These are phyloP conservation scores for Gossypium sturtianum DNA, from an alignment of 345 rosid genomes.

Conservation along the genomic window DNA sequence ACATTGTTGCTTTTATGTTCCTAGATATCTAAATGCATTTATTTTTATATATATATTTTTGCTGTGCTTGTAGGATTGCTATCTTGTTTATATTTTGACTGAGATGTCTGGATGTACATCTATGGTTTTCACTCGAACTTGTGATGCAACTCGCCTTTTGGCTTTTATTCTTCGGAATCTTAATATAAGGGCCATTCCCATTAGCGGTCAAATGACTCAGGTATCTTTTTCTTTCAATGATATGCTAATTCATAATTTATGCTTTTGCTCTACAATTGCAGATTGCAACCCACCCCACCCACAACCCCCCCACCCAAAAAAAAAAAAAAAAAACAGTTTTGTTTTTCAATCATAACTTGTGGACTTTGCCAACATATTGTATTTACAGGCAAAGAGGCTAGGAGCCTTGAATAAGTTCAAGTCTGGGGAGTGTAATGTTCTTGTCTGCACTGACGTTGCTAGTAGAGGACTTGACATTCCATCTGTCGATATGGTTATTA, in stretches of 20 bases:
- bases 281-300: neutral
- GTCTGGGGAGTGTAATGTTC: constrained; percentile 89
- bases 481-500: constrained; percentile 89
- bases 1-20: neutral
- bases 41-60: neutral
- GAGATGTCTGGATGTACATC: constrained; percentile 70
- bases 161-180: constrained; percentile 80
- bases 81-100: constrained; percentile 74
- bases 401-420: constrained; percentile 92
- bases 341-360: too few species aligned
- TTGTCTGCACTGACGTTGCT: constrained; percentile 94
- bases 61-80: constrained; percentile 65
- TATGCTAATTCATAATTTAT: neutral
- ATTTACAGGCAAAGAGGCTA: constrained; percentile 75
- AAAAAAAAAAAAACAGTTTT: neutral
- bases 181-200: constrained; percentile 87
- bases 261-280: neutral
- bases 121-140: constrained; percentile 94
- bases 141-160: constrained; percentile 73
- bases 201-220: constrained; percentile 98
- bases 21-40: neutral
- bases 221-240: constrained; percentile 19
- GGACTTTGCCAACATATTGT: constrained; percentile 2
- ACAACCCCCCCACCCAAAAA: neutral
- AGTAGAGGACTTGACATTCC: constrained; percentile 99